A percentile compares a stretch with the other conserved stretches of the same genome.
These are phyloP conservation scores for Salix exigua DNA, from an alignment of 345 rosid species.

Conservation along the genomic window DNA sequence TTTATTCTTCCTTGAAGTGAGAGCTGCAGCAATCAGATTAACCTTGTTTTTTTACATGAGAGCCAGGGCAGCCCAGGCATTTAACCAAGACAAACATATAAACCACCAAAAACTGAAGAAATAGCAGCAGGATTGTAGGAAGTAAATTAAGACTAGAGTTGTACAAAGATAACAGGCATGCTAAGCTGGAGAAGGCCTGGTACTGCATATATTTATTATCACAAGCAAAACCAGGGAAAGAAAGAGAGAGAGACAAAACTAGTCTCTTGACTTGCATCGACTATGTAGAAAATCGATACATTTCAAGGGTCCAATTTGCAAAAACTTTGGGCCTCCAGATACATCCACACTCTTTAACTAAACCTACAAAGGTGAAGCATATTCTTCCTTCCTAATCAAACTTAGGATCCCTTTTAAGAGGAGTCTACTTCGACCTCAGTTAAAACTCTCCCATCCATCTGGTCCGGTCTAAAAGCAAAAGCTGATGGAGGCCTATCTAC, in stretches of 20 bases:
- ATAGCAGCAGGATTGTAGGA: no score
- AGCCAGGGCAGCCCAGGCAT: no score
- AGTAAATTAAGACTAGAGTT: no score
- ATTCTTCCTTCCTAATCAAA: slow-evolving; percentile 10
- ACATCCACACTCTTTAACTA: neutral
- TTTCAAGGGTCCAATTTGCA: neutral
- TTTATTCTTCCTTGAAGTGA: no score
- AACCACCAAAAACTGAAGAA: no score
- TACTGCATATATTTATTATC: no score
- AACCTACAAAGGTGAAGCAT: neutral
- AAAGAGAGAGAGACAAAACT: neutral
- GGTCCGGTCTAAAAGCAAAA: slow-evolving; percentile 14
- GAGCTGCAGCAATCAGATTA: no score
- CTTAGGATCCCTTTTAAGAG: slow-evolving; percentile 3
- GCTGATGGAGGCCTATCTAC: slow-evolving; percentile 39
- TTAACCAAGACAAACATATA: no score
- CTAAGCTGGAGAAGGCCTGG: no score
- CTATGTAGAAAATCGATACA: neutral
- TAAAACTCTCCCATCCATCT: neutral
- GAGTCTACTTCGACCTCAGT: slow-evolving; percentile 12
- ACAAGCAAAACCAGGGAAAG: no score
- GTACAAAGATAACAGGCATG: no score
- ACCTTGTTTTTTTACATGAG: no score
- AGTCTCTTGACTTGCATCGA: neutral
- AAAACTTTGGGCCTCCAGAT: neutral